Evolutionary conservation across 169 alveolate genomes (phyloP).

Genomic region (Plasmodium reichenowi): DNA sequence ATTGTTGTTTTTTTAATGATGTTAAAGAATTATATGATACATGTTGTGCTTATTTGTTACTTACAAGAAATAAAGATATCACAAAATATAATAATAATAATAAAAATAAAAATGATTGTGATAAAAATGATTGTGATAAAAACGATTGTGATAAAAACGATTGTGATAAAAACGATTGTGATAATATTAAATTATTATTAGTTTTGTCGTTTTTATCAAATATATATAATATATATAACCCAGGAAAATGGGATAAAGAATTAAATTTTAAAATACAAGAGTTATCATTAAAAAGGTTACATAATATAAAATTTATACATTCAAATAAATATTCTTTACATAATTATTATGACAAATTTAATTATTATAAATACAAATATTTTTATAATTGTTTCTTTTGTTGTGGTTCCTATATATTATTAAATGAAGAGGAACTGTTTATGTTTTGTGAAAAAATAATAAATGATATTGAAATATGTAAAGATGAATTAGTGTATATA

Average conservation of each 20-base stretch:
- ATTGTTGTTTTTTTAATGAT: background rate
- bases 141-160: background rate
- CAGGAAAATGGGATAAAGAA: background rate
- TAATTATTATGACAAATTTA: constrained; percentile 10
- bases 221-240: background rate
- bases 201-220: background rate
- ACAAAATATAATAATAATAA: background rate
- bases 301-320: background rate
- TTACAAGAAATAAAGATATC: background rate
- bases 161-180: background rate
- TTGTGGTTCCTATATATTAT: background rate
- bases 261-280: background rate
- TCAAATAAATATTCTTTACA: background rate
- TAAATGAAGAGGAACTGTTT: constrained; percentile 3
- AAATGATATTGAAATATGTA: constrained; percentile 42
- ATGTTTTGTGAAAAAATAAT: constrained; percentile 22
- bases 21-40: constrained; percentile 6
- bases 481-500: constrained; percentile 29
- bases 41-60: background rate
- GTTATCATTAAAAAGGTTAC: background rate
- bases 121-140: background rate
- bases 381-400: background rate
- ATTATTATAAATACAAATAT: constrained; percentile 48
- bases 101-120: background rate
- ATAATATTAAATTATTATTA: background rate